Percentiles rank a stretch among this genome's conserved stretches.
Conservation (phyloP, 2,329 filamentous ascomycete species). For the Fusarium newnesense region DNA sequence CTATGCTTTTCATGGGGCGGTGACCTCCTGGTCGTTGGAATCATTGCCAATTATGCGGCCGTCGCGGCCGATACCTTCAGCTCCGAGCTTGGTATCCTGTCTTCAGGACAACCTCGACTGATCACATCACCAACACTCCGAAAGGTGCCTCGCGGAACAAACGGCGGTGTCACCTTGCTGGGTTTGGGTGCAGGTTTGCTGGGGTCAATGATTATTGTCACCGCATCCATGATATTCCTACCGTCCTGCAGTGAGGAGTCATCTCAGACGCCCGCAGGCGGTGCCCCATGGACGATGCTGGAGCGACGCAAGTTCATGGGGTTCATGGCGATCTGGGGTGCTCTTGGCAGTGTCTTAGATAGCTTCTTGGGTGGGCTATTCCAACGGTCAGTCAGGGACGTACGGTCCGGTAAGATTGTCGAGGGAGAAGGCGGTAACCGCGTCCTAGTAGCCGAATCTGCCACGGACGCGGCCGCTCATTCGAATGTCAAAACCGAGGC, state of each 20-base stretch:
- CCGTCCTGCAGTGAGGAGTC: constrained; percentile 71
- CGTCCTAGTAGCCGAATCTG: constrained; percentile 59
- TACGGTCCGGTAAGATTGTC: constrained; percentile 84
- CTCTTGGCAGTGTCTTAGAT: constrained; percentile 84
- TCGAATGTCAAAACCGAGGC: constrained; percentile 54
- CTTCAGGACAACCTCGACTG: constrained; percentile 78
- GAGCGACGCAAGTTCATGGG: constrained; percentile 61
- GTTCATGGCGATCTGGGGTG: constrained; percentile 76
- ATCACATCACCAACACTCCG: constrained; percentile 84
- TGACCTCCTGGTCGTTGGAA: constrained; percentile 71
- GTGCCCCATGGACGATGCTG: constrained; percentile 59
- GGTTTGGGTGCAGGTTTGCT: constrained; percentile 79
- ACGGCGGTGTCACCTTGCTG: constrained; percentile 84
- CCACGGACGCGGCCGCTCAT: constrained; percentile 40
- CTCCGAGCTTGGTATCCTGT: constrained; percentile 93
- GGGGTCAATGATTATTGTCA: constrained; percentile 78
- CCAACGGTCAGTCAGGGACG: constrained; percentile 88
- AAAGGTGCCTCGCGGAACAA: constrained; percentile 88
- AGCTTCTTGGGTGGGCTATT: constrained; percentile 86
- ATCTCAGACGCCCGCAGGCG: constrained; percentile 53
- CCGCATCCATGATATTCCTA: constrained; percentile 71
- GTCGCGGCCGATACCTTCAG: constrained; percentile 94
- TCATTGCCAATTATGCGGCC: constrained; percentile 87
- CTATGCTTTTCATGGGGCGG: constrained; percentile 70
- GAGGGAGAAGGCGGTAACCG: constrained; percentile 82